A percentile compares a stretch with the other conserved stretches of the same genome.
Evolutionary conservation across 2,329 filamentous ascomycete species (phyloP).

Genomic region (Aspergillus flavus): DNA sequence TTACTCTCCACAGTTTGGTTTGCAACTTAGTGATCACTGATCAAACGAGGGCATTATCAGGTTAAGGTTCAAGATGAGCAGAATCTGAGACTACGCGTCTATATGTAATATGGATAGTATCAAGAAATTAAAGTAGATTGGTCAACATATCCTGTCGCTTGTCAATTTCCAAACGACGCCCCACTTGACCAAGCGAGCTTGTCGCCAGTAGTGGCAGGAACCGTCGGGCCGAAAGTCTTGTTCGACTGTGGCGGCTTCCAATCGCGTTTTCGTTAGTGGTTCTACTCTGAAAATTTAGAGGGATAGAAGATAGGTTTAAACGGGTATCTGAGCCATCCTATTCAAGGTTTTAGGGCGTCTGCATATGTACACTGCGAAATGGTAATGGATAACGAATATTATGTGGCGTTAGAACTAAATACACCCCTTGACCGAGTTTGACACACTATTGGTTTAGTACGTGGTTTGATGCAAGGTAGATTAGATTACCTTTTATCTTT

Average conservation of each 20-base stretch:
- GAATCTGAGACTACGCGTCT: not conserved
- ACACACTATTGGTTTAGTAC: not conserved
- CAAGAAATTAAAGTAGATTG: not conserved
- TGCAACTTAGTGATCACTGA: not conserved
- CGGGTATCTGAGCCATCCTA: not conserved
- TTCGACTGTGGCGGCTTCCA: not conserved
- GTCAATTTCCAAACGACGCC: not conserved
- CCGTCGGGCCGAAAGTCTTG: not conserved
- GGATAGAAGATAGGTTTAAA: too few relatives aligned
- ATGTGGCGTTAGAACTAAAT: not conserved
- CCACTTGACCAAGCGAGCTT: conserved; percentile 10
- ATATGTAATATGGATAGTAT: not conserved
- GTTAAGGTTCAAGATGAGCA: not conserved
- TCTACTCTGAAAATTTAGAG: not conserved
- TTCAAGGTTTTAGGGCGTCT: not conserved
- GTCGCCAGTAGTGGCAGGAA: conserved; percentile 3
- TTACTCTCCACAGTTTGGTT: not conserved
- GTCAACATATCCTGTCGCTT: not conserved
- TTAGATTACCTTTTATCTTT: not conserved
- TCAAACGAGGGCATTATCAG: not conserved
- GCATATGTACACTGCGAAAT: not conserved
- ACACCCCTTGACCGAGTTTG: not conserved
- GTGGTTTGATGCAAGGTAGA: not conserved
- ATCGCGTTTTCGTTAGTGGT: not conserved
- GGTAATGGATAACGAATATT: not conserved